Percentiles rank a stretch among this genome's conserved stretches.
Evolutionary conservation across 768 basidiomycete species (phyloP).

Genomic region (Ramaria sp.): DNA sequence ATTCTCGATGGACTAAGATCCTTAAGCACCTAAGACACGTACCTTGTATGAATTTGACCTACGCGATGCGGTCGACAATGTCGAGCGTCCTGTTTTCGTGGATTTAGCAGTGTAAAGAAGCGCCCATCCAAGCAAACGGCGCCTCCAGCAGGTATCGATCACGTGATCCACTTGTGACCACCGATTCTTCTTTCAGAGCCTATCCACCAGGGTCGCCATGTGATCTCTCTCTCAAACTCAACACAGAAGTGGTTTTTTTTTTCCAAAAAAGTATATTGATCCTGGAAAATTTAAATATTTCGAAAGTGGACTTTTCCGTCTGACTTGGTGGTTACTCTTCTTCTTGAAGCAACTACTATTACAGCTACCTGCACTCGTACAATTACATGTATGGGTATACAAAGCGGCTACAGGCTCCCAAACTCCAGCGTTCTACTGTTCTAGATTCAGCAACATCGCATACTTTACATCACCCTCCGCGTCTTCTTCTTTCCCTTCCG

Average conservation of each 20-base stretch:
- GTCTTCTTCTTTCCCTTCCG: not conserved
- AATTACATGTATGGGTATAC: too few species aligned
- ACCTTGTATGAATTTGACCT: constrained; percentile 6
- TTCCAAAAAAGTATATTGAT: too few species aligned
- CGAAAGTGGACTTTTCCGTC: too few species aligned
- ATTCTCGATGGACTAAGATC: not conserved
- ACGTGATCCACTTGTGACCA: not conserved
- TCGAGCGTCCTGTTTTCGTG: constrained; percentile 7
- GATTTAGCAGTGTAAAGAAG: constrained; percentile 4
- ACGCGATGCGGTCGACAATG: constrained; percentile 5
- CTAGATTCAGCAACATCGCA: not conserved
- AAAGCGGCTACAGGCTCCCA: too few species aligned
- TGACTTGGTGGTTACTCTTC: too few species aligned
- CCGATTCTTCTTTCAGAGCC: too few species aligned
- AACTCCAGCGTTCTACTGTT: too few species aligned
- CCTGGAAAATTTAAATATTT: too few species aligned
- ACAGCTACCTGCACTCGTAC: too few species aligned
- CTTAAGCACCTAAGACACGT: not conserved
- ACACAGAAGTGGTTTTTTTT: too few species aligned
- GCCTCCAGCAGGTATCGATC: not conserved
- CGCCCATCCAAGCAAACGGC: constrained; percentile 2
- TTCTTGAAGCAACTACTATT: not conserved
- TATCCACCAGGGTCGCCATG: too few species aligned
- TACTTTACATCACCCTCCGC: not conserved
- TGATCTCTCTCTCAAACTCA: too few species aligned